Evolutionary conservation across 208 protist genomes (phyloP).

Genomic region (Kentomonas sorsogonicus): DNA sequence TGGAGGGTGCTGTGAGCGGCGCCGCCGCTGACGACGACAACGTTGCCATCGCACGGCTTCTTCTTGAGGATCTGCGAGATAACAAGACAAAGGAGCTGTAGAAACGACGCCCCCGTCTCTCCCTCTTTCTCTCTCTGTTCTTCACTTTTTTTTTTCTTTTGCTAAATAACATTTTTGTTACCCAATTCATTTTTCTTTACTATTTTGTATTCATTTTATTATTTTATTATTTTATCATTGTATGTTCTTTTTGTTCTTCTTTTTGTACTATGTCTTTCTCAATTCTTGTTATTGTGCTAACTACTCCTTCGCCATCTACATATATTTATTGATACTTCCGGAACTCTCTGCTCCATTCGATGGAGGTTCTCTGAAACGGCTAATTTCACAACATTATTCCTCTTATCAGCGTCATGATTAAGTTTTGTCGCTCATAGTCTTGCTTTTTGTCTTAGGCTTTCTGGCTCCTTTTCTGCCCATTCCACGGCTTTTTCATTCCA

Average conservation of each 20-base stretch:
- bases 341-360: no score
- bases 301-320: no score
- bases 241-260: conserved; percentile 6
- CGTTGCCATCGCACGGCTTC: conserved; percentile 32
- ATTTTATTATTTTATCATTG: conserved; percentile 14
- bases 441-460: no score
- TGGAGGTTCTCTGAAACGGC: no score
- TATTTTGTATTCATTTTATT: conserved; percentile 8
- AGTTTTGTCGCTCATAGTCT: no score
- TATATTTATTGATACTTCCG: no score
- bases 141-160: conserved; percentile 6
- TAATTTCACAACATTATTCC: no score
- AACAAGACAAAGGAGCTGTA: conserved; percentile 8
- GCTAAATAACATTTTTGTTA: background rate
- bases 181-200: background rate
- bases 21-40: conserved; percentile 18
- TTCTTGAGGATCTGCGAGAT: conserved; percentile 37
- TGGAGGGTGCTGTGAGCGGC: conserved; percentile 13
- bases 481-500: no score
- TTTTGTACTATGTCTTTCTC: conserved; percentile 2
- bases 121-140: conserved; percentile 1
- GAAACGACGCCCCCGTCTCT: background rate
- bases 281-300: no score
- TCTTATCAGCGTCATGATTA: no score
- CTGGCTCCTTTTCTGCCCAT: no score